A percentile compares a stretch with the other conserved stretches of the same genome.
Evolutionary conservation across 495 filamentous ascomycete genomes (phyloP).

Genomic region (Chaetomidium leptoderma): DNA sequence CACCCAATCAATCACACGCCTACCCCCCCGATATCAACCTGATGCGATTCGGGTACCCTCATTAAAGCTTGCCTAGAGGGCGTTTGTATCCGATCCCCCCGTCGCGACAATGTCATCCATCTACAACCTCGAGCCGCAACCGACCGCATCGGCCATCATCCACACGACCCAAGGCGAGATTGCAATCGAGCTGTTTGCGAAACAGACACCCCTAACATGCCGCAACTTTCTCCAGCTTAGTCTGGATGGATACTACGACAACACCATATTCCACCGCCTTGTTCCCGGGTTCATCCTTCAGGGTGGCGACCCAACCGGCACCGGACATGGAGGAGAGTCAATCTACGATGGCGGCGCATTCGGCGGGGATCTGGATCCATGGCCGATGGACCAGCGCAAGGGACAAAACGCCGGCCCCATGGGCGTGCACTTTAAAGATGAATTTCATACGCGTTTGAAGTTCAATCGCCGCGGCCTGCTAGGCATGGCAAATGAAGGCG

Average conservation of each 20-base stretch:
- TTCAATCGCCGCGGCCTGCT: conserved; percentile 88
- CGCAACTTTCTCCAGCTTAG: conserved; percentile 96
- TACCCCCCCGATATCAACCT: neutral
- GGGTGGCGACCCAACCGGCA: conserved; percentile 80
- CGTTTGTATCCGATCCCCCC: neutral
- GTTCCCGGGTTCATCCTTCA: conserved; percentile 90
- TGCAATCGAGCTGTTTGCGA: conserved; percentile 86
- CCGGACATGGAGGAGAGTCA: conserved; percentile 83
- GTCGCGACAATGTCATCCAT: conserved; percentile 65
- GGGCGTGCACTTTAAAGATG: conserved; percentile 71
- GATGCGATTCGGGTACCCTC: neutral
- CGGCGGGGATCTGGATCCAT: conserved; percentile 54
- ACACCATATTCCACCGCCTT: conserved; percentile 89
- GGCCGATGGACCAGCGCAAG: conserved; percentile 59
- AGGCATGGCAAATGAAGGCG: conserved; percentile 83
- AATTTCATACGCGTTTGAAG: conserved; percentile 85
- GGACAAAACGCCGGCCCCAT: conserved; percentile 51
- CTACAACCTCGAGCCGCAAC: conserved; percentile 91
- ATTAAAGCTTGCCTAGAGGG: neutral
- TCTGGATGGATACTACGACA: conserved; percentile 89
- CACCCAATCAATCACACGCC: neutral
- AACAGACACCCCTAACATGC: conserved; percentile 82
- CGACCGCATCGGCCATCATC: conserved; percentile 84
- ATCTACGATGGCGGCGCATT: conserved; percentile 86
- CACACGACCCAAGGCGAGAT: conserved; percentile 86